Evolutionary conservation across 345 rosid species (phyloP).

Genomic region (Corchorus olitorius): DNA sequence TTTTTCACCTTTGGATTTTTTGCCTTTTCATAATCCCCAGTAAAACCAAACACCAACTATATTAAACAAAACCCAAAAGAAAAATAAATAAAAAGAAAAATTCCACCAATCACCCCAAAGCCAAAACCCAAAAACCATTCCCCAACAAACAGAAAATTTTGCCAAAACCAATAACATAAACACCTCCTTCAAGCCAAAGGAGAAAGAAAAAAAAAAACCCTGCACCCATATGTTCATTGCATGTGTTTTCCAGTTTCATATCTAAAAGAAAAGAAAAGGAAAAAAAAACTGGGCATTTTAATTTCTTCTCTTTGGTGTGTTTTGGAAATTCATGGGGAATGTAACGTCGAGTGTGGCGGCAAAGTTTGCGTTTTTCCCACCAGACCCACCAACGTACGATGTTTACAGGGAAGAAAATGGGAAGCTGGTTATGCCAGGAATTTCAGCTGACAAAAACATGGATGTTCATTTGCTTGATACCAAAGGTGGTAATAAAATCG

Average conservation of each 20-base stretch:
- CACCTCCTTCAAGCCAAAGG: background rate
- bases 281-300: background rate
- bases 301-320: constrained; percentile 4
- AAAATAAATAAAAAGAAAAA: background rate
- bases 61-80: background rate
- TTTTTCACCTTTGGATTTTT: constrained; percentile 26
- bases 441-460: constrained; percentile 75
- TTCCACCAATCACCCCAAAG: constrained; percentile 9
- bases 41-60: background rate
- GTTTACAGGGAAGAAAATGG: constrained; percentile 64
- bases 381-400: constrained; percentile 90
- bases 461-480: constrained; percentile 81
- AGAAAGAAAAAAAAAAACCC: background rate
- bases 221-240: constrained; percentile 17
- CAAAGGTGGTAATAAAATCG: constrained; percentile 75
- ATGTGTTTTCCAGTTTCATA: constrained; percentile 16
- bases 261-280: background rate
- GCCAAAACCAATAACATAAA: background rate
- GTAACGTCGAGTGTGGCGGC: constrained; percentile 95
- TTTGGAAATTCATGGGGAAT: constrained; percentile 65
- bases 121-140: background rate
- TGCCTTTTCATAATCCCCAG: constrained; percentile 30
- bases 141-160: too few relatives aligned
- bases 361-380: constrained; percentile 96
- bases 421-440: constrained; percentile 60